Base-by-base conservation (phyloP, 805 yeast species). In the Candida sithepensis region DNA sequence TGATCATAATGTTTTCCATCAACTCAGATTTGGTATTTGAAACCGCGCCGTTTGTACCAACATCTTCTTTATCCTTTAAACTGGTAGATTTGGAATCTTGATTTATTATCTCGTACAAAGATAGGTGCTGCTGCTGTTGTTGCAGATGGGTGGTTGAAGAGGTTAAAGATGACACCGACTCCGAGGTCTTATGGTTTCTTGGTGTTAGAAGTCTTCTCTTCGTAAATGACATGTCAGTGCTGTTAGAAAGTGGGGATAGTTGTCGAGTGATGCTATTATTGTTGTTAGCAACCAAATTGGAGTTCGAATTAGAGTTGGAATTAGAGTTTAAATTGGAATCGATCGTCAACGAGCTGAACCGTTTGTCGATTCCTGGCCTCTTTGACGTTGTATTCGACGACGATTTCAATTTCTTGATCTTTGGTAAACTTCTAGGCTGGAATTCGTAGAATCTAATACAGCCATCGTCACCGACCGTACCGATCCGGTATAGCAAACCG, bases 391-490 rank as follows among this genome's bases (percentile, higher is more conserved):
- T 23, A 18, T 45, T 47, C 20, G 28, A 34, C n/a, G 41, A 18
- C 1, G 49, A 23, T 3, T 49, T 47, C 24, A 48, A 32, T 30
- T 53, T 64, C 48, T 67, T 66, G 16, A 65, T 53, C 40, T 65
- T 68, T 4, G 73, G 71, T 37, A 75, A 55, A 32, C 69, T 63
- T 49, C 70, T 61, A 2, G 81, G 81, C 13, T 72, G 68, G 49
- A 81, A 77, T 50, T 81, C 84, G 77, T 82, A 81, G 33, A 78
- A 64, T 18, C 74, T 54, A 7, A 80, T 55, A 21, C 66, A 64
- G 3, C 82, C 80, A 53, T 81, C 85, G 47, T 79, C 82, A 9
- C 82, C 82, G 18, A 73, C 80, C 12, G 78, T 66, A 3, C 79
- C 81, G 8, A 81, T 63, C 28, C 82, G 61, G 55, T 79, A 79